Conservation (phyloP, 2,329 filamentous ascomycete genomes). For the Clarireedia paspali region DNA sequence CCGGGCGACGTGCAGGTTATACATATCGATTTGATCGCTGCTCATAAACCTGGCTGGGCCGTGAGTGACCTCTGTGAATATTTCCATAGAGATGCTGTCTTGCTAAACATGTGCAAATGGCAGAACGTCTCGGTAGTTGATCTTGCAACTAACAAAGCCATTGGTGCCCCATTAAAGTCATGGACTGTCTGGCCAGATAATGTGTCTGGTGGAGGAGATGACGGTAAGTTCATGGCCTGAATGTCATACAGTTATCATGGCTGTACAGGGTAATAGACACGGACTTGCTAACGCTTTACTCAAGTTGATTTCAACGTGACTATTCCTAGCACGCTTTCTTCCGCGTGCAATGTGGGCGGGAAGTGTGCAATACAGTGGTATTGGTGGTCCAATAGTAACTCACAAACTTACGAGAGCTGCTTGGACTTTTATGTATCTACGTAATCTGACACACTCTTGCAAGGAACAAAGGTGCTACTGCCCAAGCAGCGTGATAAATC, state of each 20-base stretch:
- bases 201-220: background rate
- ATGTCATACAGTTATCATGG: background rate
- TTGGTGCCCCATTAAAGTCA: background rate
- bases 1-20: background rate
- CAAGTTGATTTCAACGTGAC: background rate
- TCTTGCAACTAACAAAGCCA: background rate
- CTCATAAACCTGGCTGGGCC: background rate
- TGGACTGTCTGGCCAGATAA: background rate
- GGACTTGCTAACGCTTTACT: background rate
- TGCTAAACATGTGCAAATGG: background rate
- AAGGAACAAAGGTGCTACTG: too few relatives aligned
- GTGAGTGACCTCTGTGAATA: background rate
- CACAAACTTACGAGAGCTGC: background rate
- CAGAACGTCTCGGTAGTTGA: background rate
- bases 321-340: background rate
- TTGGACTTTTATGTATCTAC: background rate
- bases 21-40: background rate
- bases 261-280: background rate
- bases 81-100: background rate
- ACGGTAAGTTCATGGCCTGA: background rate
- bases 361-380: background rate
- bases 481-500: too few relatives aligned
- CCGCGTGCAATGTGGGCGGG: background rate
- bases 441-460: too few relatives aligned
- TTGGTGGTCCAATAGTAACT: background rate